Conservation (phyloP, 306 rosid genomes). For the Trichosanthes cucumerina region DNA sequence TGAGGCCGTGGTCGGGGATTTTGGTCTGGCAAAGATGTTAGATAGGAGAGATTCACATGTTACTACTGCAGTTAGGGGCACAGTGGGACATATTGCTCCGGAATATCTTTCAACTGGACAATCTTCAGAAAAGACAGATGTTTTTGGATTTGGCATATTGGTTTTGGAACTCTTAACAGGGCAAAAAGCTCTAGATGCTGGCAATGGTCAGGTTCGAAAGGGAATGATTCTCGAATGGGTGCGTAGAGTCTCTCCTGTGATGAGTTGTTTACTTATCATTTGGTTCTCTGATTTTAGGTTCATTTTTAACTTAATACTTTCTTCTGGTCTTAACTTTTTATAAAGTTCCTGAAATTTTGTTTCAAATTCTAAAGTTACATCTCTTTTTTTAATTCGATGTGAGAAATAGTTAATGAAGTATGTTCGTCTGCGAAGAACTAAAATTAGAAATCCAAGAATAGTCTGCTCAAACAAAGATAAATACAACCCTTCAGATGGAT, state of each 20-base stretch:
- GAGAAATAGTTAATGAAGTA: neutral
- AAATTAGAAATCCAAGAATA: neutral
- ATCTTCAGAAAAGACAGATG: constrained; percentile 91
- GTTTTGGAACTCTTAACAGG: constrained; percentile 92
- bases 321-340: neutral
- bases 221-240: constrained; percentile 99
- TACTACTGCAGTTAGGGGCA: constrained; percentile 94
- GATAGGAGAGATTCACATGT: constrained; percentile 95
- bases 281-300: neutral
- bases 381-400: neutral
- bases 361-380: neutral
- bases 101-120: constrained; percentile 95
- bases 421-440: neutral
- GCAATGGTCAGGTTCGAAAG: constrained; percentile 78
- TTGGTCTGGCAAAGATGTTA: constrained; percentile 90
- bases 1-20: constrained; percentile 97
- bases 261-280: neutral
- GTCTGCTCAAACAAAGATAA: neutral
- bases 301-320: neutral
- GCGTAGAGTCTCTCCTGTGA: neutral
- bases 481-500: neutral
- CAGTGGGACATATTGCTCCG: constrained; percentile 91
- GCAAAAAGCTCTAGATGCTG: constrained; percentile 81
- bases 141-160: constrained; percentile 85
- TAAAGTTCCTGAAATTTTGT: neutral